Percentiles rank a stretch among this genome's conserved stretches.
Evolutionary conservation across 73 alveolate species (phyloP).

Genomic region (Stentor roeselii): DNA sequence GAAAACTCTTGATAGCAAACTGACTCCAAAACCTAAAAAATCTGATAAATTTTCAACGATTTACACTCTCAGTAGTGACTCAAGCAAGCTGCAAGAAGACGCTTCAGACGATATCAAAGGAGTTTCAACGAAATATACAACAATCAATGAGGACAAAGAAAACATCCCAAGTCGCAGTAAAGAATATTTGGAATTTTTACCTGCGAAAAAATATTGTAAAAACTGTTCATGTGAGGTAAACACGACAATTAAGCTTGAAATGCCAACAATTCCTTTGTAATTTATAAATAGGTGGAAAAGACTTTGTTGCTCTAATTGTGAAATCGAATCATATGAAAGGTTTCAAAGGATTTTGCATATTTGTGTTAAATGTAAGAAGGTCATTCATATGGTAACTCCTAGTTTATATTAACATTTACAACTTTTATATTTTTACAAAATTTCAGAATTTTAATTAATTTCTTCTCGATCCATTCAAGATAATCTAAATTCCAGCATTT

Average conservation of each 20-base stretch:
- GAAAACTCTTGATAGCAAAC: neutral
- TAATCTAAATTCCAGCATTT: no score
- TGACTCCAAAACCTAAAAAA: neutral
- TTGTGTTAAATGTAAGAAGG: neutral
- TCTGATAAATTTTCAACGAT: neutral
- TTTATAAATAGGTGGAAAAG: neutral
- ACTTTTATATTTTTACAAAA: no score
- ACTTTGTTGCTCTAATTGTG: neutral
- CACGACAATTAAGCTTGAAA: neutral
- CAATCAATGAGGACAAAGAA: neutral
- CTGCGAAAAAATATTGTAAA: neutral
- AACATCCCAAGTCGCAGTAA: neutral
- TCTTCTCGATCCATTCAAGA: no score
- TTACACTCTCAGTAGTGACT: neutral
- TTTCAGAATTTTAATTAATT: neutral
- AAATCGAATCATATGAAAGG: neutral
- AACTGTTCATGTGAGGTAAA: neutral
- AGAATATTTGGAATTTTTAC: neutral
- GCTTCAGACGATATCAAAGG: neutral
- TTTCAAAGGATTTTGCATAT: neutral
- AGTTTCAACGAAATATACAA: neutral
- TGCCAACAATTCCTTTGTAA: conserved; percentile 11
- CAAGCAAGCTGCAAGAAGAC: neutral
- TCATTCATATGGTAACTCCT: neutral
- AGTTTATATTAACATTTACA: neutral